Evolutionary conservation across 495 filamentous ascomycete species (phyloP), one percentile per base, ranked within the genome.

Genomic region (Penicillium coprophilum): DNA sequence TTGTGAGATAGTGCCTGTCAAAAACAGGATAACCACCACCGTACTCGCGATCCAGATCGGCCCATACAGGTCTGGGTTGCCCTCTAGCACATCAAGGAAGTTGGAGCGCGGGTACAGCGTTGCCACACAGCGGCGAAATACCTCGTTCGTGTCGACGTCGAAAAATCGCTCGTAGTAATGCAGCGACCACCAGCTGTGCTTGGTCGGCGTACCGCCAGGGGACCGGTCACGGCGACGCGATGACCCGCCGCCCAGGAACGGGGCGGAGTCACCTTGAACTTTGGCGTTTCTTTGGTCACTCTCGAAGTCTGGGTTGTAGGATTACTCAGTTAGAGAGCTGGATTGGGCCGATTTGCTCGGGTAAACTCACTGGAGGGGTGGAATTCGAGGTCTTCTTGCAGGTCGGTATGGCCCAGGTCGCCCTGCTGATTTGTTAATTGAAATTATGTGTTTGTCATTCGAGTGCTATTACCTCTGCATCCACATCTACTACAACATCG

Each of bases 11-110:
- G 95, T 97, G 19, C 92, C 94, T 6, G 92, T 92, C 56, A 98
- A 68, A 71, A 98, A 98, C 39, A 98, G 77, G 46, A 97, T 97
- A 60, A 98, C 80, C 21, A 98, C 87, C 17, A 98, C 95, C 3
- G 94, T 97, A 1, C 94, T 97, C 11, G 95, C 95, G 75, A 98
- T 96, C 94, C 94, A 98, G 71, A 97, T 88, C 4, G 94, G 94
- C 2, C 87, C 87, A 77, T 98, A 98, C 52, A 98, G 80, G 68
- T 98, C 94, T 19, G 94, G 91, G 68, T 97, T 96, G n/a, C 92
- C 94, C 63, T 97, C 94, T 6, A 97, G 80, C 32, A 97, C 88
- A 65, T 98, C 94, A 55, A 98, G 85, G 73, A 98, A 98, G 77
- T 96, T 96, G 46, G 85, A 85, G 48, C 90, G 85, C 30, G 95